Evolutionary conservation across 441 rosid genomes (phyloP).

Genomic region (Lepidium campestre): DNA sequence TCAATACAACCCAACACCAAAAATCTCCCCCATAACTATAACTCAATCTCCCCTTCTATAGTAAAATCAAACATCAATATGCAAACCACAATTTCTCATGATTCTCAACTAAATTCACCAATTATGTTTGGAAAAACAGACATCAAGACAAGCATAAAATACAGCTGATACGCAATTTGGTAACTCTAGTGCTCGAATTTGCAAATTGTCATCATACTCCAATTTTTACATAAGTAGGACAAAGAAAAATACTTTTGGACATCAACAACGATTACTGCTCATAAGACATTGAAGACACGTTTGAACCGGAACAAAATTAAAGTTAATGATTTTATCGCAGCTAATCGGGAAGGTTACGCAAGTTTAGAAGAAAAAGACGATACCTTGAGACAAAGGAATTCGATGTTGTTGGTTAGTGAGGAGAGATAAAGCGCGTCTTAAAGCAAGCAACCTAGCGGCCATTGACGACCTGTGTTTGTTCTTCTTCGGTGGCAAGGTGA

Average conservation of each 20-base stretch:
- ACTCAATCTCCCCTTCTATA: neutral
- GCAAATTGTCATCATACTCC: neutral
- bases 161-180: neutral
- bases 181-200: neutral
- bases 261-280: neutral
- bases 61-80: neutral
- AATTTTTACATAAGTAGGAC: neutral
- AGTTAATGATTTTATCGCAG: neutral
- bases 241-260: neutral
- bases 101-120: neutral
- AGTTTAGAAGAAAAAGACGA: neutral
- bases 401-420: slow-evolving; percentile 21
- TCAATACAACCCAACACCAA: neutral
- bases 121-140: neutral
- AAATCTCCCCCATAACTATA: neutral
- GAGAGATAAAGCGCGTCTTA: slow-evolving; percentile 40
- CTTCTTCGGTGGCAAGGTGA: neutral
- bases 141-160: neutral
- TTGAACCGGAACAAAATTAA: neutral
- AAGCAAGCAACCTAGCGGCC: slow-evolving; percentile 40
- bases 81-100: neutral
- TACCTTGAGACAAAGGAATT: slow-evolving; percentile 34
- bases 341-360: neutral
- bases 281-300: neutral
- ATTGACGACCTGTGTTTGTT: neutral